Percentiles rank a stretch among this genome's conserved stretches.
Evolutionary conservation across 768 basidiomycete species (phyloP).

Genomic region (Suillus plorans): DNA sequence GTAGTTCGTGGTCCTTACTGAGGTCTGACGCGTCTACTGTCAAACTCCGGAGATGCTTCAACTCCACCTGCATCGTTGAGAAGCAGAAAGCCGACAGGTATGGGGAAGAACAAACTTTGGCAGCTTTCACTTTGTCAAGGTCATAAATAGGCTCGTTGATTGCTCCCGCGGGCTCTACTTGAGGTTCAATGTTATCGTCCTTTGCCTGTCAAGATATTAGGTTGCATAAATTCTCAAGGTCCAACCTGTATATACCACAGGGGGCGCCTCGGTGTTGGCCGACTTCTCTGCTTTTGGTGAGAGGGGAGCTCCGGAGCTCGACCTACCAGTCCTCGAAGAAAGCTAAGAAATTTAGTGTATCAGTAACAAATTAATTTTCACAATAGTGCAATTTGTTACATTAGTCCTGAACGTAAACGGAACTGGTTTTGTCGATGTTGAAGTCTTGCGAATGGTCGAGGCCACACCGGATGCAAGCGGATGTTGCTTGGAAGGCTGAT

Average conservation of each 20-base stretch:
- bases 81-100: not conserved
- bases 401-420: not conserved
- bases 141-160: not conserved
- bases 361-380: not conserved
- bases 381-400: not conserved
- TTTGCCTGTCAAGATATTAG: not conserved
- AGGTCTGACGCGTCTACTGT: not conserved
- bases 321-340: not conserved
- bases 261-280: not conserved
- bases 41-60: constrained; percentile 1
- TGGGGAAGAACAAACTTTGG: not conserved
- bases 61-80: constrained; percentile 3
- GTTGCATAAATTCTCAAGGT: not conserved
- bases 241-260: not conserved
- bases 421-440: not conserved
- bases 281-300: not conserved
- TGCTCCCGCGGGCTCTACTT: not conserved
- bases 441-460: not conserved
- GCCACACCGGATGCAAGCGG: not conserved
- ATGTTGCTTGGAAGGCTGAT: not conserved
- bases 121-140: not conserved
- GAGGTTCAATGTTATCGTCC: not conserved
- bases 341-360: not conserved
- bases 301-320: too few species aligned
- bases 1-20: constrained; percentile 4